Base-by-base conservation (phyloP, 495 filamentous ascomycete species). In the Podospora anserina region DNA sequence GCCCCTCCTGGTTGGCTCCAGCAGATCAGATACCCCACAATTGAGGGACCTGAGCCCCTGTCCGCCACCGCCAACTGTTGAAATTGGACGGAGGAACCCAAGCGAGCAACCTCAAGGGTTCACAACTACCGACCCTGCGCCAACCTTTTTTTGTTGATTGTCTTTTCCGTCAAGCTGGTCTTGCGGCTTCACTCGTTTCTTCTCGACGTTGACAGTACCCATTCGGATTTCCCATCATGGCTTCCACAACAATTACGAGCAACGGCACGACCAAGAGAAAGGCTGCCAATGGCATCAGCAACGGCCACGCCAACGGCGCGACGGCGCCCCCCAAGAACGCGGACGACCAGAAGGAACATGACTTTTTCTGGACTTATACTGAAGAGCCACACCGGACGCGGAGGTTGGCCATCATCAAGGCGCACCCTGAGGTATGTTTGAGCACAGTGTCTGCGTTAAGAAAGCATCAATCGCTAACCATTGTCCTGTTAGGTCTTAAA, bases 301-400 rank as follows among this genome's bases (percentile, higher is more conserved):
- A 65, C 26, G 63, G 53, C 18, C 63, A 55, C 28, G 49, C 39
- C 39, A 70, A 69, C 55, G 68, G 64, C 26, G 60, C 66, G 27
- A 23, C 53, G 28, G 63, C 69, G 1, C 19, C 63, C 26, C 68
- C 65, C 5, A 59, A 72, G 55, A 34, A 66, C 65, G 77, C 80
- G 30, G 75, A 80, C 70, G 82, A 83, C 69, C 71, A 75, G 23
- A 79, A 76, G 61, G 79, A 82, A 72, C 77, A 78, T 60, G 82
- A 87, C 77, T 87, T 87, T 76, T 86, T 93, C 79, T 97, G 96
- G 96, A 97, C 96, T 30, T 97, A 98, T 73, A 97, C 95, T 9
- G 96, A 99, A 81, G 96, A 99, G 80, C 96, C 96, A 57, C 96
- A 99, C 80, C 87, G 92, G 68, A 94, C 95, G 55, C 82, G 96